Evolutionary conservation across 169 alveolate species (phyloP), one percentile per base, ranked within the genome.

Genomic region (Cryptosporidium xiaoi): DNA sequence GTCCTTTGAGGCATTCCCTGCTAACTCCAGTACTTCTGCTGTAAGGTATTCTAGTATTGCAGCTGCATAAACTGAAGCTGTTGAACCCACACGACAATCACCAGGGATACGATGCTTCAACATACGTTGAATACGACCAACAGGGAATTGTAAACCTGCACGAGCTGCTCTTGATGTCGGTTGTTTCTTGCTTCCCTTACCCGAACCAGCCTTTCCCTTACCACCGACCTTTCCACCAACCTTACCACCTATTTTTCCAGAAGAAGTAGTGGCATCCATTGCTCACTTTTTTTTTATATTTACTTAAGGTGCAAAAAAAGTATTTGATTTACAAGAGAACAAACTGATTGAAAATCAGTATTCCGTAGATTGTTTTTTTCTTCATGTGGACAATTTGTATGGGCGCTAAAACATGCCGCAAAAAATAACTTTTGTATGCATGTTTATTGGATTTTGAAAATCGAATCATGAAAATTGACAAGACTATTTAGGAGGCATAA

Each of bases 1-100:
- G 87, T 98, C 99, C 94, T 97, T 98, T 77, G 99, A 94, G 20
- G 99, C 99, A 93, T 98, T 98, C 50, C 99, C 99, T 33, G 99
- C 99, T 89, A 98, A 92, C 94, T 98, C 99, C 46, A 98, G 96
- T 56, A 98, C 99, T 92, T 98, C 99, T 51, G 99, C 99, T 51
- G 99, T 97, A 58, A 98, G 94, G 93, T 98, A 98, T 93, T 98
- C 99, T 82, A 98, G 92, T 82, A 98, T 97, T 58, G 99, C 99
- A 44, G 99, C 98, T 66, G 99, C 95, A 92, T 98, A 98, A 34
- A 98, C 99, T 36, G 99, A 99, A 27, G 99, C 99, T 2, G 99
- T 98, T 27, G 99, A 98, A 40, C 99, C 99, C 34, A 98, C 99
- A 93, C 99, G 94, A 89, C 98, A 98, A 83, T 96, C 97, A 8